Evolutionary conservation across 1,284 basidiomycete species (phyloP), one percentile per base, ranked within the genome.

Genomic region (Ceraceosorus bombacis): DNA sequence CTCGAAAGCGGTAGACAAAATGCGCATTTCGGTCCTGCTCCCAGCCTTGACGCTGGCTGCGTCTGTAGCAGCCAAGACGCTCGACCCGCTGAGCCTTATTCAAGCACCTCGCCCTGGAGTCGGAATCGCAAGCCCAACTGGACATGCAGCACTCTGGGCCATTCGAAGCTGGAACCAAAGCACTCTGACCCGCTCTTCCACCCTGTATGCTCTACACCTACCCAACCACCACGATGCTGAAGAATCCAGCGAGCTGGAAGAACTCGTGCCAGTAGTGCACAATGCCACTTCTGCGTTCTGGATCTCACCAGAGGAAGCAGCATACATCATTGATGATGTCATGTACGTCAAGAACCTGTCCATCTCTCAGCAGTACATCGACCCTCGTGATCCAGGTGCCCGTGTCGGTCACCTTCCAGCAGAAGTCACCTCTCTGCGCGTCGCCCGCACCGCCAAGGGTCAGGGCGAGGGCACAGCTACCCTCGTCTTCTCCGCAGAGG

Each of bases 401-500:
- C 46, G 55, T 6, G 40, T 50, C 1, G 46, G 57, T 2, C 59
- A 54, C n/a, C 53, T 52, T 7, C 51, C 59, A 1, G 41, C 57
- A 27, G 59, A 49, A 2, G 37, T 36, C 7, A 57, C 49, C 41
- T 55, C 54, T n/a, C 36, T 41, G 41, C 39, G 49, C 5, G 43
- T 61, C 40, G 49, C 2, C 15, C 10, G n/a, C 49, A 40, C 15
- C 43, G 27, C 50, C 12, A 17, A 7, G 8, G 41, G 27, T 27
- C 27, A 27, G 27, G 27, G 27, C 27, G 27, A 27, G 27, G 27
- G 27, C 27, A 27, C 27, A n/a, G 55, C 46, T 2, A 63, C 63
- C 8, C 53, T 71, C 15, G 62, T 67, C 43, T 72, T 72, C 50
- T 54, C 59, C 10, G 69, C 70, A 2, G 51, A 49, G 13, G 70